A percentile compares a stretch with the other conserved stretches of the same genome.
phyloP scores from a whole-genome alignment of 805 yeast genomes.

The Saccharomycopsis sp. region DNA sequence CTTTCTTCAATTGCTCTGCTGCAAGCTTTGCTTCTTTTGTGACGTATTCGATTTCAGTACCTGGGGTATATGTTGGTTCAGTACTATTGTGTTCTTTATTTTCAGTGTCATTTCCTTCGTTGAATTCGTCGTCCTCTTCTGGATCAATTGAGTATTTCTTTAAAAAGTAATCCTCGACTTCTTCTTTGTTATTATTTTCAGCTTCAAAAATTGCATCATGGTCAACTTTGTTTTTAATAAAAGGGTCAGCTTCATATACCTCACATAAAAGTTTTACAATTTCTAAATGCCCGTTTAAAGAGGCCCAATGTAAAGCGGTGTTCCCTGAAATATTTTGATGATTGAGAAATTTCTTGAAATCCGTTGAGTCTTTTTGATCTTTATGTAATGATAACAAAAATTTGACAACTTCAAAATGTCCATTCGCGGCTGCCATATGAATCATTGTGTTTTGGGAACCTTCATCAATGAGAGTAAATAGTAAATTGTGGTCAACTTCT shows the following conservation, averaged over 20 bases:
- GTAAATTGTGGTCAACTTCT: slow-evolving; percentile 38
- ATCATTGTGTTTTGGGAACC: slow-evolving; percentile 56
- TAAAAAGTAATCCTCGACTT: slow-evolving; percentile 69
- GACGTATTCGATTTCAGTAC: slow-evolving; percentile 40
- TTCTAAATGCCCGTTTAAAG: slow-evolving; percentile 73
- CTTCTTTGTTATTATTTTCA: slow-evolving; percentile 64
- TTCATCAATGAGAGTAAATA: slow-evolving; percentile 46
- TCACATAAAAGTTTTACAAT: slow-evolving; percentile 64
- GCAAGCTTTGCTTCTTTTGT: slow-evolving; percentile 36
- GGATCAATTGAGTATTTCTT: slow-evolving; percentile 62
- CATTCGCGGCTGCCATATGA: slow-evolving; percentile 96
- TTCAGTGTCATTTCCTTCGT: slow-evolving; percentile 30
- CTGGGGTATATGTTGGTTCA: slow-evolving; percentile 26
- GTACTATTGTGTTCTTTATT: too few species aligned
- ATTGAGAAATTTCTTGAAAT: slow-evolving; percentile 38
- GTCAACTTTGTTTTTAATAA: slow-evolving; percentile 57
- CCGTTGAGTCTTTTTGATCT: slow-evolving; percentile 23
- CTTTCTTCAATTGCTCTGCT: slow-evolving; percentile 23
- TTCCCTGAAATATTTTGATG: slow-evolving; percentile 72
- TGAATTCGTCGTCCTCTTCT: slow-evolving; percentile 42
- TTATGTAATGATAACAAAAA: slow-evolving; percentile 43
- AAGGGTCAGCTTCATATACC: slow-evolving; percentile 70
- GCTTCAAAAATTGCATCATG: slow-evolving; percentile 89
- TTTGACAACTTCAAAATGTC: slow-evolving; percentile 60
- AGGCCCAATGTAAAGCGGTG: slow-evolving; percentile 96